phyloP scores from a whole-genome alignment of 129 eudicot species.

The Ambrosia artemisiifolia region DNA sequence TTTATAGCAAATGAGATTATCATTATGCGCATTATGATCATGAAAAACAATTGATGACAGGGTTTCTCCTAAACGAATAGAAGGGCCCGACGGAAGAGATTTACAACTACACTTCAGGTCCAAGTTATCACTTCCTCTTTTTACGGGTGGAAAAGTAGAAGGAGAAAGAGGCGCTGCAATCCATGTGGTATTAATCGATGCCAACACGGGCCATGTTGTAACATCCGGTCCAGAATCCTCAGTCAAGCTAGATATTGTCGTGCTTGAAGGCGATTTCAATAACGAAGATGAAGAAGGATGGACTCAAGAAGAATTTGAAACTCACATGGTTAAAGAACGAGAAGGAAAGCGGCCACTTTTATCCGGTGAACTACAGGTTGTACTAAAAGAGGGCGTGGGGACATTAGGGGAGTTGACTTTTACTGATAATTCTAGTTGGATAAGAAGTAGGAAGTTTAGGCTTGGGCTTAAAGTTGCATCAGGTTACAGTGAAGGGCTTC shows the following conservation, averaged over 20 bases:
- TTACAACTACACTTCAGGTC: constrained; percentile 84
- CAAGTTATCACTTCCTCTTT: constrained; percentile 87
- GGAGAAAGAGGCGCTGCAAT: constrained; percentile 95
- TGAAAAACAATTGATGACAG: constrained; percentile 31
- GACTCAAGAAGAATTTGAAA: constrained; percentile 88
- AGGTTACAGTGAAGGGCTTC: constrained; percentile 63
- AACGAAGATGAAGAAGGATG: constrained; percentile 89
- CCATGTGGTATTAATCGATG: constrained; percentile 80
- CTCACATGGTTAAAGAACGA: constrained; percentile 93
- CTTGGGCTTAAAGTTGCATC: constrained; percentile 83
- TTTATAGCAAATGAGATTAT: not conserved
- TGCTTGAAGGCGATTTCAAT: constrained; percentile 98
- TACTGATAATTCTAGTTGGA: constrained; percentile 99
- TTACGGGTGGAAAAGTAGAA: constrained; percentile 95
- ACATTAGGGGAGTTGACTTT: constrained; percentile 91
- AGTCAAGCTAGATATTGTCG: constrained; percentile 76
- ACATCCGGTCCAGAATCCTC: constrained; percentile 84
- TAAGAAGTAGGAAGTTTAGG: constrained; percentile 93
- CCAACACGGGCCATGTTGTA: constrained; percentile 68
- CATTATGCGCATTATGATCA: not conserved
- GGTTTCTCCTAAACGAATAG: constrained; percentile 84
- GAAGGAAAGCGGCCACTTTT: constrained; percentile 98
- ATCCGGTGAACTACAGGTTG: constrained; percentile 81
- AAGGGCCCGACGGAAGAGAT: constrained; percentile 90
- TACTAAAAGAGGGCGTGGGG: constrained; percentile 90